These are phyloP conservation scores for Trichosporon faecale DNA, from an alignment of 1,284 basidiomycete species.

Conservation along the genomic window DNA sequence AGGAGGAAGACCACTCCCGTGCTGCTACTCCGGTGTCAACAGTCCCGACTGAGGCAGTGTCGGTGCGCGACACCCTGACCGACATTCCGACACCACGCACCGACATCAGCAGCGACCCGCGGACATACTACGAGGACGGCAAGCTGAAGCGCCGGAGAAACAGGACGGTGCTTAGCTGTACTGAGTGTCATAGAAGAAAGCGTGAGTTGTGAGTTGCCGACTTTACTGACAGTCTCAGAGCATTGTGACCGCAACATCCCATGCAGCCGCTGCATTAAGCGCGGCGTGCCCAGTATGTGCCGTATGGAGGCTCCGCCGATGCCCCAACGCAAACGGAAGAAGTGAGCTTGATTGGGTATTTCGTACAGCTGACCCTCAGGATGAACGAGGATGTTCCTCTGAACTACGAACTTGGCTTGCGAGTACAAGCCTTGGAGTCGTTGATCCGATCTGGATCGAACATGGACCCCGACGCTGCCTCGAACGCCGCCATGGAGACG, in stretches of 20 bases:
- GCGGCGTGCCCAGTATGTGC: constrained; percentile 48
- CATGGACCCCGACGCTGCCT: constrained; percentile 40
- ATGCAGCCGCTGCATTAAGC: constrained; percentile 48
- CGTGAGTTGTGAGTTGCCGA: constrained; percentile 25
- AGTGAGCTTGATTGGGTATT: constrained; percentile 31
- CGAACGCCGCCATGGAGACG: constrained; percentile 42
- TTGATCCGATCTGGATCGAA: constrained; percentile 43
- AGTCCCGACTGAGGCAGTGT: neutral
- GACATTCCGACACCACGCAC: neutral
- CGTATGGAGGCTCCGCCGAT: constrained; percentile 45
- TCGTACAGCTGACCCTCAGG: constrained; percentile 8
- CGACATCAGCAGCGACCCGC: constrained; percentile 10
- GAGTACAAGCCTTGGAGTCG: constrained; percentile 46
- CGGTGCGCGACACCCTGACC: neutral
- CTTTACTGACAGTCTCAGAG: constrained; percentile 30
- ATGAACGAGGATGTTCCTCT: constrained; percentile 33
- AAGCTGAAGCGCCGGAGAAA: constrained; percentile 44
- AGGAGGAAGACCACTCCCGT: constrained; percentile 12
- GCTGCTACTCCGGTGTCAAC: neutral
- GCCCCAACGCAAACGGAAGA: constrained; percentile 39
- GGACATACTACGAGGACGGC: constrained; percentile 29
- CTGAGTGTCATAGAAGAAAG: constrained; percentile 49
- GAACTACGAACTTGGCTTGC: constrained; percentile 42
- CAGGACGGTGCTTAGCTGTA: constrained; percentile 47
- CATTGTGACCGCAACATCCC: constrained; percentile 51